phyloP scores from a whole-genome alignment of 805 yeast genomes.

The Teunomyces panamensis region DNA sequence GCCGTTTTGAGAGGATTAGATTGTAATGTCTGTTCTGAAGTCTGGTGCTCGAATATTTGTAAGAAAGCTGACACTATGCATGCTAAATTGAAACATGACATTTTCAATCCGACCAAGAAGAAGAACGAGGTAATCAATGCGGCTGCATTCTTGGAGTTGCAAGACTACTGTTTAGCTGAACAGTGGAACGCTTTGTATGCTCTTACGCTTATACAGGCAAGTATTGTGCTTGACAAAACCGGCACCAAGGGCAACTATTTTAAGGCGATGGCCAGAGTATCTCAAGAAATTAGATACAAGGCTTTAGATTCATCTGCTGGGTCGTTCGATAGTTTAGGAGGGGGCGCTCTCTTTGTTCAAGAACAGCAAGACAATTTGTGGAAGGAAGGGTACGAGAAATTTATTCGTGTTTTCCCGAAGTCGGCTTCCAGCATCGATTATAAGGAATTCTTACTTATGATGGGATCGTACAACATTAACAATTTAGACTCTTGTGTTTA shows the following conservation, averaged over 20 bases:
- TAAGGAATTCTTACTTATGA: conserved; percentile 54
- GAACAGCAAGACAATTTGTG: conserved; percentile 60
- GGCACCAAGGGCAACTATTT: conserved; percentile 46
- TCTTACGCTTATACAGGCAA: conserved; percentile 54
- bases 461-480: conserved; percentile 76
- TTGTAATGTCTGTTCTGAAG: conserved; percentile 60
- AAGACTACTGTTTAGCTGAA: conserved; percentile 59
- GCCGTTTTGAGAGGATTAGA: conserved; percentile 50
- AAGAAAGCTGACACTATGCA: conserved; percentile 52
- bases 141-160: conserved; percentile 53
- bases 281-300: conserved; percentile 62
- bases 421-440: conserved; percentile 31
- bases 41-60: conserved; percentile 71
- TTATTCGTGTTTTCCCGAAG: conserved; percentile 48
- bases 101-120: conserved; percentile 29
- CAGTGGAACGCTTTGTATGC: conserved; percentile 71
- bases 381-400: conserved; percentile 53
- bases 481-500: conserved; percentile 64
- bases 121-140: conserved; percentile 40
- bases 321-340: conserved; percentile 49
- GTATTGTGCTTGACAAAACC: conserved; percentile 39
- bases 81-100: conserved; percentile 53
- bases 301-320: conserved; percentile 56
- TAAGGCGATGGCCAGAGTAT: conserved; percentile 62
- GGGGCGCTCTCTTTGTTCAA: conserved; percentile 51